Evolutionary conservation across 208 protist genomes (phyloP), one percentile per base, ranked within the genome.

Genomic region (Jaenimonas drosophilae): DNA sequence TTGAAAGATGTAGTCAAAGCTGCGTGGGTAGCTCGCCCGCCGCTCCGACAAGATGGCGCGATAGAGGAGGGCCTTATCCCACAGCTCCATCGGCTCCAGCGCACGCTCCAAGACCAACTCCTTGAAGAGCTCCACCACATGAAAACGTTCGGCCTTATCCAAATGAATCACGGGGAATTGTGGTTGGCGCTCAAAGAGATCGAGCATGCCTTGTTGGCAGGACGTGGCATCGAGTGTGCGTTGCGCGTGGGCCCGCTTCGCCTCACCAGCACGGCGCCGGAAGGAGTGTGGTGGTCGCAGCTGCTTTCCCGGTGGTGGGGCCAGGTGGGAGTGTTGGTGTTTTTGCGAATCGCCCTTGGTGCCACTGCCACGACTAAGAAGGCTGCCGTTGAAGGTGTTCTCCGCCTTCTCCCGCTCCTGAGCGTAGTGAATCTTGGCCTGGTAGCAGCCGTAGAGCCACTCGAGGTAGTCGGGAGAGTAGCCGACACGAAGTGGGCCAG

Each of bases 381-480:
- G 27, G 30, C 69, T 41, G 0, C 75, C 75, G 11, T 70, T 61
- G 39, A 89, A 89, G 16, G 71, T 67, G 37, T 69, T 64, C 47
- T 86, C 76, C 26, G 74, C 75, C 31, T 64, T 70, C 25, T 50
- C 32, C 19, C 70, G 67, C 33, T 65, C 65, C 26, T 75, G 62
- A 9, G 56, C 45, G 52, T 78, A 83, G 28, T 58, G 60, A 4
- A 72, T 30, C 60, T 85, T 86, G 3, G 70, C 37, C 47, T 49
- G 63, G 74, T 92, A 92, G 12, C 62, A 76, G 9, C 67, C 59
- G 59, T 85, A 87, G 23, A 85, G 66, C 83, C 83, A 92, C 51
- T 92, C 78, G 33, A 92, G 70, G 59, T 92, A 92, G 55, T 92
- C 83, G 2, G 78, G 54, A 5, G 78, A 84, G 59, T 88, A 92